Evolutionary conservation across 441 rosid species (phyloP), one percentile per base, ranked within the genome.

Genomic region (Capsella rubella): DNA sequence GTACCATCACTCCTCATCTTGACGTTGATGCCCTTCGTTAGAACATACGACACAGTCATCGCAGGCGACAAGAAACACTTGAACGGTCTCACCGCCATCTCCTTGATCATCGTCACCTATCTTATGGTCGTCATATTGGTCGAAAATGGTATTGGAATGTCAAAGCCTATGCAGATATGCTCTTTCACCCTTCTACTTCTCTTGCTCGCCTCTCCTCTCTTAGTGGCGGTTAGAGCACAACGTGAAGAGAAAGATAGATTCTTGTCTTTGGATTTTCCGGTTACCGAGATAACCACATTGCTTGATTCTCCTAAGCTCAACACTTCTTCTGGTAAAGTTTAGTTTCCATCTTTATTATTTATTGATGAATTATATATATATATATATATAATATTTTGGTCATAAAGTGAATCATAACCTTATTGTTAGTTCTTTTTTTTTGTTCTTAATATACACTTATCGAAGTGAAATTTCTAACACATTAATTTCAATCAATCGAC

Each of bases 1-100:
- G 80, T 86, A 77, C 87, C 90, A 5, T 73, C 85, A 29, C 29
- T 84, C 12, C 81, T 78, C 63, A 69, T 90, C 28, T 50, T 89
- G 64, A 62, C 71, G 57, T 67, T 78, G 2, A 86, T 89, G 94
- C 80, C 86, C 60, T 81, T 89, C 40, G 91, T 89, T 63, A 84
- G 84, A 81, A 82, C 82, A 10, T 79, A 82, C 43, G 58, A 69
- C 28, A 32, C 62, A 3, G 78, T 63, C 14, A 80, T 80, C 51
- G 69, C 35, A 3, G 78, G 81, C 28, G 92, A 84, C 74, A 84
- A 83, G 84, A 87, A 82, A 69, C 82, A 79, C 63, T 82, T 91
- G 29, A 76, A 86, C 61, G 74, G 81, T 70, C 82, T 87, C 79
- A 87, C 97, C 7, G 52, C 64, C 35, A 73, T 85, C 76, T 79